A percentile compares a stretch with the other conserved stretches of the same genome.
These are phyloP conservation scores for Phenoliferia sp. DNA, from an alignment of 1,284 basidiomycete genomes.

Conservation along the genomic window DNA sequence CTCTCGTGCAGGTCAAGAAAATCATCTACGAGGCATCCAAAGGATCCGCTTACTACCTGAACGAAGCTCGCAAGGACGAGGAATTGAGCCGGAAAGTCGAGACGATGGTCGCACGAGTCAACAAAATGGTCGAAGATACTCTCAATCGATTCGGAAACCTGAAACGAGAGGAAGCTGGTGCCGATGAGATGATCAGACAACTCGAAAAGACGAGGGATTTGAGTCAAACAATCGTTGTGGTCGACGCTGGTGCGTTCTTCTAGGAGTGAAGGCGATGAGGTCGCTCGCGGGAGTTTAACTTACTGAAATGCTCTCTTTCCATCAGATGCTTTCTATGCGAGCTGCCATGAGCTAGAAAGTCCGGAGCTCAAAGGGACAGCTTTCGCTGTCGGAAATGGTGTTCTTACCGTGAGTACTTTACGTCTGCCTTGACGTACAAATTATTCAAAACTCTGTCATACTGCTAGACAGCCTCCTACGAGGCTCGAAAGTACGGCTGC, in stretches of 20 bases:
- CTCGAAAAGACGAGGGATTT: constrained; percentile 74
- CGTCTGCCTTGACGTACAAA: not conserved
- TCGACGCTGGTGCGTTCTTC: constrained; percentile 49
- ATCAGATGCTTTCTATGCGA: constrained; percentile 72
- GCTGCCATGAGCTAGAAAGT: constrained; percentile 58
- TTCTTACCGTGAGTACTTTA: not conserved
- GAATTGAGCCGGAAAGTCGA: constrained; percentile 53
- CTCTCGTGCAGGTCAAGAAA: constrained; percentile 7
- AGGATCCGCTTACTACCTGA: constrained; percentile 48
- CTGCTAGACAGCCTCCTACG: constrained; percentile 71
- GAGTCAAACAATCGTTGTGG: constrained; percentile 74
- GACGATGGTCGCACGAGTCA: constrained; percentile 4
- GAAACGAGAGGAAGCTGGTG: constrained; percentile 45
- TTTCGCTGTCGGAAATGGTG: constrained; percentile 64
- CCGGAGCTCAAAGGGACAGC: constrained; percentile 72
- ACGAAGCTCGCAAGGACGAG: constrained; percentile 76
- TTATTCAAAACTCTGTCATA: constrained; percentile 59
- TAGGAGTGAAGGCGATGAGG: constrained; percentile 9
- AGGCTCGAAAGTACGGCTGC: constrained; percentile 74
- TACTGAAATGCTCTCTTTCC: not conserved
- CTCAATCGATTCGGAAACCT: constrained; percentile 1
- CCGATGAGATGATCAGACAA: constrained; percentile 58
- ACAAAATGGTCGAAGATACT: constrained; percentile 4
- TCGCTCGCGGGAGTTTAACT: not conserved
- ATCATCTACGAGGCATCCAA: constrained; percentile 35